A percentile compares a stretch with the other conserved stretches of the same genome.
Conservation (phyloP, 257 asterid species). For the Mitragyna speciosa region DNA sequence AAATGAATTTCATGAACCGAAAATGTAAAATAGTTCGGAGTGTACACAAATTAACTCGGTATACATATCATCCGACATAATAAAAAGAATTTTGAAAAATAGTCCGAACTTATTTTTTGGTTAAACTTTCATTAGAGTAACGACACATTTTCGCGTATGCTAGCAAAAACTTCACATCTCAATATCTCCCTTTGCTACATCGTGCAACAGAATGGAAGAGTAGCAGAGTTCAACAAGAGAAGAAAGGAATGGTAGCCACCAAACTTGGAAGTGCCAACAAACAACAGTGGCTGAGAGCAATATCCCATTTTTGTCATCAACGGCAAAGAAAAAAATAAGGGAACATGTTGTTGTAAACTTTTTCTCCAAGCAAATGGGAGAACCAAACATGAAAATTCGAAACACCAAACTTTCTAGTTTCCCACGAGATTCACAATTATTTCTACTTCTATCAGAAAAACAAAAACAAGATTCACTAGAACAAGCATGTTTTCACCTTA, state of each 20-base stretch:
- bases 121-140: no score
- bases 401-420: neutral
- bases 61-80: no score
- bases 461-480: neutral
- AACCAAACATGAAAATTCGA: neutral
- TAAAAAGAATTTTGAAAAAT: no score
- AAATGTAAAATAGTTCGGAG: no score
- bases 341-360: neutral
- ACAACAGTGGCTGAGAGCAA: neutral
- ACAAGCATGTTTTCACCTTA: neutral
- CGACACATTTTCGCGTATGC: no score
- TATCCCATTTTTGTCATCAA: neutral
- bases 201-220: neutral
- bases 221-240: no score
- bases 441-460: neutral
- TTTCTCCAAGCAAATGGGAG: neutral
- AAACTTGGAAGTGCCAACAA: neutral
- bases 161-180: neutral
- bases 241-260: neutral
- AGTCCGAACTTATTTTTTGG: no score
- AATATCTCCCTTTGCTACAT: neutral
- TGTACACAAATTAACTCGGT: no score
- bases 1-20: no score
- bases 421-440: constrained; percentile 1
- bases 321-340: neutral